phyloP scores from a whole-genome alignment of 2,329 filamentous ascomycete genomes.

The Leptographium radiaticola region DNA sequence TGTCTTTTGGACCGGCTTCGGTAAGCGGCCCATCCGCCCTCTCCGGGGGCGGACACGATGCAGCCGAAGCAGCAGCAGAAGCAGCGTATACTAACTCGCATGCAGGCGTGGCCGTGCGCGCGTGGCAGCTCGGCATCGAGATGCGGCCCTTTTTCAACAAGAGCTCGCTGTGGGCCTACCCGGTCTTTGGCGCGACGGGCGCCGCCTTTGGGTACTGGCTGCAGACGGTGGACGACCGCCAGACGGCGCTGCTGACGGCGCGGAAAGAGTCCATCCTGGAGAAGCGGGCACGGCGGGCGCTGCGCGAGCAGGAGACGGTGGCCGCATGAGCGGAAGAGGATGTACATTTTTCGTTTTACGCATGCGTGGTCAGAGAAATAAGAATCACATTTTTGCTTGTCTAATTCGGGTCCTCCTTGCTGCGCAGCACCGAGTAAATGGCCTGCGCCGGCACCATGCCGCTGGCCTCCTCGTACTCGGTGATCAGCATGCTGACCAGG shows the following conservation, averaged over 20 bases:
- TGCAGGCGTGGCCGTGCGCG: slow-evolving; percentile 74
- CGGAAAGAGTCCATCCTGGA: slow-evolving; percentile 72
- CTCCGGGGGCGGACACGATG: no score
- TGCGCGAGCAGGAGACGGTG: slow-evolving; percentile 31
- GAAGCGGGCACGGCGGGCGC: slow-evolving; percentile 71
- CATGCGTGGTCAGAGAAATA: no score
- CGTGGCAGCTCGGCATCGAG: slow-evolving; percentile 97
- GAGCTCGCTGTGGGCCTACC: slow-evolving; percentile 80
- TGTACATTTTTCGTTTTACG: no score
- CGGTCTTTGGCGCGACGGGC: slow-evolving; percentile 72
- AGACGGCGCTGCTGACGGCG: slow-evolving; percentile 63
- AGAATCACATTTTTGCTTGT: no score
- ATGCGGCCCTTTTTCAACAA: slow-evolving; percentile 90
- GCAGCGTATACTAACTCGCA: neutral
- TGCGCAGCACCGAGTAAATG: slow-evolving; percentile 52
- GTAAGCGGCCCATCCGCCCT: slow-evolving; percentile 38
- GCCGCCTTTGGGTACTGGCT: slow-evolving; percentile 97
- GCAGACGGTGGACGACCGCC: slow-evolving; percentile 74
- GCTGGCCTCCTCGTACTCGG: slow-evolving; percentile 85
- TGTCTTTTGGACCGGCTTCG: slow-evolving; percentile 83
- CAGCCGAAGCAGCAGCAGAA: no score
- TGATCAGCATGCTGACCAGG: slow-evolving; percentile 79
- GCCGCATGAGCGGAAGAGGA: slow-evolving; percentile 1
- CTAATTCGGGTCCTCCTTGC: slow-evolving; percentile 41
- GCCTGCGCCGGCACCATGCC: slow-evolving; percentile 77